Evolutionary conservation across 192 early-diverging fungal genomes (phyloP), one percentile per base, ranked within the genome.

Genomic region (Backusella sp.): DNA sequence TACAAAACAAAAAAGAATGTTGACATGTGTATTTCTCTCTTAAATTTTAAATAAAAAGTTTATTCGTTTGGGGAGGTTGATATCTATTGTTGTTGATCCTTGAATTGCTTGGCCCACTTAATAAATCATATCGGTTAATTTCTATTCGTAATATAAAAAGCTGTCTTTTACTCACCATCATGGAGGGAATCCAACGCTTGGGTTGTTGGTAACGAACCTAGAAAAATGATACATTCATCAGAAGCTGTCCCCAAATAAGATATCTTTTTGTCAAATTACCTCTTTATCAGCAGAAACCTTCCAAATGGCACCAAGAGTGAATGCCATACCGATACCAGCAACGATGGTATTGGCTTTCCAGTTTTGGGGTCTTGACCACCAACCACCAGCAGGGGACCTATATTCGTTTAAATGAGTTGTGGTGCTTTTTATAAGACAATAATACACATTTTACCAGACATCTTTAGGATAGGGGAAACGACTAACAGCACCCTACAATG

Each of bases 101-200:
- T 81, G 59, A 72, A 84, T 78, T 84, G 83, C 62, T 81, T 84
- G 26, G 83, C 77, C 83, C 83, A 84, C 82, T 83, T n/a, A n/a
- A 67, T 5, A 21, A 32, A 19, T 35, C 46, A 69, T 21, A 39
- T 67, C 6, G 26, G 26, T 49, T 49, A 65, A 3, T 15, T 32
- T 32, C 32, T 32, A 32, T 32, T 32, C 32, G 32, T 32, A 32
- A 32, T 32, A 32, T 32, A 3, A 32, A 3, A 32, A 32, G 32
- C 32, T 3, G 32, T 32, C 32, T 32, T 28, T 66, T 65, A 44
- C 62, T 73, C 73, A 82, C 84, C 80, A 86, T 80, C 85, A 86
- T 86, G 32, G 85, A 86, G 36, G 85, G 85, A 75, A 86, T 86
- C 85, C 85, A 86, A 34, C 81, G 76, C 44, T 67, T 84, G 36